Base-by-base conservation (phyloP, 805 yeast genomes). In the Monosporozyma unispora region DNA sequence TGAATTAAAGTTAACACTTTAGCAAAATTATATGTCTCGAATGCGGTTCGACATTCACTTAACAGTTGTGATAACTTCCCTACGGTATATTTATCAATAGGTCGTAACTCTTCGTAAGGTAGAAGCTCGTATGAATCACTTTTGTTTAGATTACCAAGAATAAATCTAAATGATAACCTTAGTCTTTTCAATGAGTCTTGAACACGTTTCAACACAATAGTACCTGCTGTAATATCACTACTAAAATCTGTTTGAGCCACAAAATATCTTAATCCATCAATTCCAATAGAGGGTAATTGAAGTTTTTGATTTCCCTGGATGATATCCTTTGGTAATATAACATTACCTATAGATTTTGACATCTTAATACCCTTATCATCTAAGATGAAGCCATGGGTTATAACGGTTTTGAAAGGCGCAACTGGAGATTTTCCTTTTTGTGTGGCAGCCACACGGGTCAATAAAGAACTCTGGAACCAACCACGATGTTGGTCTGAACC, bases 401-500 rank as follows among this genome's bases (percentile, higher is more conserved):
- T 76, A 35, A 93, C 77, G 22, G 76, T 73, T 52, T 76, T 76
- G 66, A 78, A 93, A 0, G 99, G 98, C 0, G 86, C 80, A 2
- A 7, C 4, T 11, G 25, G 16, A 2, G 6, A 6, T 9, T 7
- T 5, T n/a, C 14, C 9, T 7, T 41, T 25, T 14, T 19, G 21
- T 0, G 41, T 49, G 14, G 68, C 58, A 3, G 84, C 85, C 21
- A 88, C 76, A 59, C 81, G 85, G 22, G 95, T 89, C 50, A 93
- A 70, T 25, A 93, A 69, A 1, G 96, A 88, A 29, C 96, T 87
- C 70, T 93, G 99, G 64, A 93, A 93, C 99, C 99, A 93, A 1
- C 99, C 99, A 52, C 99, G 78, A 62, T 93, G 99, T 66, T 93
- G 99, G 62, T 93, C 99, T n/a, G 90, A 80, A 2, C 99, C 99